These are phyloP conservation scores for Leishmania amazonensis DNA, from an alignment of 208 protist species.

Conservation along the genomic window DNA sequence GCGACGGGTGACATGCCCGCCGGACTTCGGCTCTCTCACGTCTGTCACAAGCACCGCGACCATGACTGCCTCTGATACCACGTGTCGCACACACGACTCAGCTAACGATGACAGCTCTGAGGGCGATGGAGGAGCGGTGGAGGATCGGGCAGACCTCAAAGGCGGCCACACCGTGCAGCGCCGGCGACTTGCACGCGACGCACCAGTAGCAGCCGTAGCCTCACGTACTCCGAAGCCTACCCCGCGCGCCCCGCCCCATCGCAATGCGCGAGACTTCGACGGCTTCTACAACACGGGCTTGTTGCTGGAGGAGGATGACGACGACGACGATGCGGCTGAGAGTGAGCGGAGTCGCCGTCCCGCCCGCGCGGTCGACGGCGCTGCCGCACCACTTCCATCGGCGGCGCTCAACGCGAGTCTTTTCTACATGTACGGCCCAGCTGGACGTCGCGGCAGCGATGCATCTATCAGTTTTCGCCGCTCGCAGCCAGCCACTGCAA, in stretches of 20 bases:
- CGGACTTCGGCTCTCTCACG: slow-evolving; percentile 17
- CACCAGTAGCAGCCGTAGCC: not conserved
- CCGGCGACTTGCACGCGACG: too few species aligned
- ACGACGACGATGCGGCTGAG: slow-evolving; percentile 8
- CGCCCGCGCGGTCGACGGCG: not conserved
- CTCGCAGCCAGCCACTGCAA: too few species aligned
- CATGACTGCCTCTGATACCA: slow-evolving; percentile 4
- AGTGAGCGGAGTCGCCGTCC: not conserved
- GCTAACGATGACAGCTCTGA: not conserved
- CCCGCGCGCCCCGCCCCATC: not conserved
- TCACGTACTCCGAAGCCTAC: not conserved
- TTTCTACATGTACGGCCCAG: not conserved
- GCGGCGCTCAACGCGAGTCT: not conserved
- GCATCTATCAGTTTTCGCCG: not conserved
- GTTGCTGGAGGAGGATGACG: slow-evolving; percentile 15
- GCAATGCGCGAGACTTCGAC: slow-evolving; percentile 5
- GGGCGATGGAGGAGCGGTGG: not conserved
- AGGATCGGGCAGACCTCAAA: not conserved
- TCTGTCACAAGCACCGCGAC: slow-evolving; percentile 7
- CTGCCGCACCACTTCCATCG: not conserved
- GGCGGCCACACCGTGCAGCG: not conserved
- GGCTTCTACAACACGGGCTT: slow-evolving; percentile 29
- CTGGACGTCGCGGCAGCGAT: not conserved
- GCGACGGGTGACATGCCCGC: slow-evolving; percentile 18
- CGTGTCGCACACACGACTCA: not conserved